Evolutionary conservation across 805 yeast species (phyloP).

Genomic region (Myxozyma sirexii): DNA sequence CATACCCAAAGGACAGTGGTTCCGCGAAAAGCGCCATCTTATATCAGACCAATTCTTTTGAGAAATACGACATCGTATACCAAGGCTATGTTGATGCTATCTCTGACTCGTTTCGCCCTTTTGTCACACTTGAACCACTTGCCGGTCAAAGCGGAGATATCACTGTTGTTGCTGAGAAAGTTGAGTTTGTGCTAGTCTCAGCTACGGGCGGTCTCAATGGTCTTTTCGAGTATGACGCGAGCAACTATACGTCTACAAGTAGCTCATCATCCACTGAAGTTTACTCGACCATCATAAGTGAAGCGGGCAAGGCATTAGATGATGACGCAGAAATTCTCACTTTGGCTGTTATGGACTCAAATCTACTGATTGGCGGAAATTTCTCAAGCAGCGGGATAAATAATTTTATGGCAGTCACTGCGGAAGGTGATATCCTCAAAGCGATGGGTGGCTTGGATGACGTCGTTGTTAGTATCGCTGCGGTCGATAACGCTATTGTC

Average conservation of each 20-base stretch:
- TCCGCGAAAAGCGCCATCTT: conserved; percentile 50
- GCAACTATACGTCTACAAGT: conserved; percentile 57
- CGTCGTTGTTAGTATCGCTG: conserved; percentile 42
- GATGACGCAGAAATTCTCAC: conserved; percentile 48
- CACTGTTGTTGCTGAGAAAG: conserved; percentile 34
- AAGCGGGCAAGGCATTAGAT: conserved; percentile 45
- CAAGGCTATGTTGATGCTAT: conserved; percentile 64
- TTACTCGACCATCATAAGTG: conserved; percentile 54
- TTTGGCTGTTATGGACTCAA: conserved; percentile 40
- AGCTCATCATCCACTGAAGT: conserved; percentile 43
- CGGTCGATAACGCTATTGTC: conserved; percentile 44
- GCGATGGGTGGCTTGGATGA: conserved; percentile 49
- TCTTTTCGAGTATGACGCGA: conserved; percentile 75
- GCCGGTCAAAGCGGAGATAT: conserved; percentile 35
- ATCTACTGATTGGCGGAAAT: conserved; percentile 55
- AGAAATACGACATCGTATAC: conserved; percentile 78
- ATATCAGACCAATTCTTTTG: conserved; percentile 77
- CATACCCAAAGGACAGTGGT: conserved; percentile 53
- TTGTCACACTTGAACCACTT: conserved; percentile 50
- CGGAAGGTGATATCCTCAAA: conserved; percentile 29
- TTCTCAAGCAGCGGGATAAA: conserved; percentile 47
- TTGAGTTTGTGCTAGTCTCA: conserved; percentile 39
- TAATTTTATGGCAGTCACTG: conserved; percentile 43
- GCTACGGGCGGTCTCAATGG: conserved; percentile 57
- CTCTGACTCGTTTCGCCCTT: conserved; percentile 44